Conservation (phyloP, 78 protist genomes). For the Planoprotostelium fungivorum region DNA sequence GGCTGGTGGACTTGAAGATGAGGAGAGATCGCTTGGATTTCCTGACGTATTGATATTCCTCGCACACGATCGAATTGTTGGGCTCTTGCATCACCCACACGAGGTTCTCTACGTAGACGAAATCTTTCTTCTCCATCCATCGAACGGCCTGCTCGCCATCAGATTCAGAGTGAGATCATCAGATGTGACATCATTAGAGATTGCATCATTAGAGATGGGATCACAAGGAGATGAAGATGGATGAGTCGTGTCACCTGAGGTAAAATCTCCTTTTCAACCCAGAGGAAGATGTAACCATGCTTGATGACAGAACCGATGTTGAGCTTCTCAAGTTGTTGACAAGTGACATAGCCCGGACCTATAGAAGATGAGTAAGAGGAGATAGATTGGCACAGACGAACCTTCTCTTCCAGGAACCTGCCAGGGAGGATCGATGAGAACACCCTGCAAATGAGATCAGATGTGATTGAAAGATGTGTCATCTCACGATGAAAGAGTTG, state of each 20-base stretch:
- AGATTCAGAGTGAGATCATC: background rate
- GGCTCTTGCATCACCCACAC: background rate
- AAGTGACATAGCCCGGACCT: background rate
- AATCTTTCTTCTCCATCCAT: background rate
- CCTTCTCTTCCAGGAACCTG: background rate
- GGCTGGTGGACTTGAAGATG: background rate
- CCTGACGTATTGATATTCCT: background rate
- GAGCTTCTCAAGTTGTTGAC: background rate
- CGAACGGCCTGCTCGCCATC: background rate
- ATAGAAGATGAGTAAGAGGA: background rate
- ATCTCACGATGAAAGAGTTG: background rate
- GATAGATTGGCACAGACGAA: background rate
- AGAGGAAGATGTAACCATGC: background rate
- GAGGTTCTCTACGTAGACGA: background rate
- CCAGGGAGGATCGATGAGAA: background rate
- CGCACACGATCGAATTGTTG: background rate
- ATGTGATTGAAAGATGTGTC: background rate
- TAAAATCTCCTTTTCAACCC: background rate
- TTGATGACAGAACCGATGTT: background rate
- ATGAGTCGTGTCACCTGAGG: background rate
- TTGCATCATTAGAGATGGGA: too few relatives aligned
- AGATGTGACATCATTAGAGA: too few relatives aligned
- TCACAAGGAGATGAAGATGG: background rate
- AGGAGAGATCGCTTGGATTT: background rate
- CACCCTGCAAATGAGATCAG: background rate